Evolutionary conservation across 73 alveolate genomes (phyloP), one percentile per base, ranked within the genome.

Genomic region (Loxodes magnus): DNA sequence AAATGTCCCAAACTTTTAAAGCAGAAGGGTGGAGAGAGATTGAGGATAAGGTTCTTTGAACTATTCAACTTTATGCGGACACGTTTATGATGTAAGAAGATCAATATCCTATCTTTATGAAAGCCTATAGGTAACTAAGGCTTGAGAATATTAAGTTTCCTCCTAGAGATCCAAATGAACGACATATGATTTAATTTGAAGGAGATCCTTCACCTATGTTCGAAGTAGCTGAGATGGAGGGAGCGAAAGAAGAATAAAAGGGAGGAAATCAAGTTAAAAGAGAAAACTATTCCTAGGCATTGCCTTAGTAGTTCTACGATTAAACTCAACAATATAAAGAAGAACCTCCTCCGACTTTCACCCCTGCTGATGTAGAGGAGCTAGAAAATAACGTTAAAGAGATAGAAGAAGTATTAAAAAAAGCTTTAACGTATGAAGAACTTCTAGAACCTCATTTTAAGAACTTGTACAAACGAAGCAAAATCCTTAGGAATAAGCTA

Each of bases 41-140:
- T 7, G 85, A 78, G 51, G 77, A 66, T 17, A 43, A 72, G 38
- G 67, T 61, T 3, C 65, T 78, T 2, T 71, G 51, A 35, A 35
- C 72, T 28, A 42, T 78, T 5, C 65, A 78, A 51, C 74, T 78
- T 12, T 78, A 86, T 85, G 79, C 84, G 5, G 92, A 78, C 37
- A 63, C 92, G 15, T 78, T 78, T 36, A 72, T 78, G 87, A 78
- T 78, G 92, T 70, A 78, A 17, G 87, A 78, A 42, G 92, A 60
- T 28, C 46, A 54, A 2, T 78, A 31, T 49, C 84, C 84, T 2
- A 63, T 72, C 9, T 64, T 78, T 26, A 42, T 46, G 74, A 19
- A 48, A 38, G 42, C 39, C 22, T 78, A 78, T 55, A 30, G 85
- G 4, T 20, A 23, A 10, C 57, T 78, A 4, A 63, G 83, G 35